Base-by-base conservation (phyloP, 2,329 filamentous ascomycete genomes). In the Biscogniauxia sp. region DNA sequence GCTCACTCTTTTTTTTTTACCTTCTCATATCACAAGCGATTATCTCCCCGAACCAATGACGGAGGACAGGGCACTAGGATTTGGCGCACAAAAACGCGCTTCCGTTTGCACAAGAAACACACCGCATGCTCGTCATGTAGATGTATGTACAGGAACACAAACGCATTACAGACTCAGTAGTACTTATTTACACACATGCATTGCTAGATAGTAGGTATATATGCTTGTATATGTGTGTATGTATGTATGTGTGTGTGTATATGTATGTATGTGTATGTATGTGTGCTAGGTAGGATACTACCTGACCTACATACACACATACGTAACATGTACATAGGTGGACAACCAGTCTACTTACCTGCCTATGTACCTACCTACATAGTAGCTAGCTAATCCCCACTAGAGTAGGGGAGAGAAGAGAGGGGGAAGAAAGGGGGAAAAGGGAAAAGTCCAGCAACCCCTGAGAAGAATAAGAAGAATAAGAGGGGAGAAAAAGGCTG, bases 81-180 rank as follows among this genome's bases (percentile, higher is more conserved):
- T 53, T 58, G 61, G 61, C 61, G 63, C 62, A 67, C 61, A 62
- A 65, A 64, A 70, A 68, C 59, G 62, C 59, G 63, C 60, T 51
- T 58, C 64, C 69, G 70, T 72, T 72, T 72, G 70, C 66, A 66
- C 64, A 59, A 64, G 55, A 67, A 66, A 60, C 64, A 69, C 55
- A 55, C 54, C 37, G 57, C 64, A 50, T 61, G 64, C 65, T 63
- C 53, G 58, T 56, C 57, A 55, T 45, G 49, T 45, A 63, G 13
- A 28, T 55, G 52, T 54, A 57, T 23, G 23, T 23, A 23, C 23
- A 23, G 23, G 23, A 23, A 23, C 23, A 23, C 23, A 23, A 23
- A 23, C 23, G 23, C 23, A 23, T 37, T 37, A 37, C 32, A 37
- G 32, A 2, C 13, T 3, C 32, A 23, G 23, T 23, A 23, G 2